Percentiles rank a stretch among this genome's conserved stretches.
Evolutionary conservation across 192 early-diverging fungal species (phyloP).

Genomic region (Funneliformis mosseae): DNA sequence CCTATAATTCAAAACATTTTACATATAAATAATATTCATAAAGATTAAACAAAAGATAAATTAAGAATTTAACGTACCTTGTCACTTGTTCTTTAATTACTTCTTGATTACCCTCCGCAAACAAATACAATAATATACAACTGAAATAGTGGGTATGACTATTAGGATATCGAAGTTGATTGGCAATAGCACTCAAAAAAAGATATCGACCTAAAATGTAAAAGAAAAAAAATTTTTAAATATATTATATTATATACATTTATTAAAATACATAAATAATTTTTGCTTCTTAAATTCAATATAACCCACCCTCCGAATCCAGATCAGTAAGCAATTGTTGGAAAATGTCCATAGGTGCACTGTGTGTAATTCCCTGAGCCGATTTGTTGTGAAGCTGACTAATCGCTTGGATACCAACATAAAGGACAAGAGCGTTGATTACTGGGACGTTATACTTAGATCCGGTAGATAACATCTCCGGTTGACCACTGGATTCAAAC

Average conservation of each 20-base stretch:
- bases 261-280: constrained; percentile 19
- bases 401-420: constrained; percentile 83
- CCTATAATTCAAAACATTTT: constrained; percentile 39
- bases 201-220: constrained; percentile 69
- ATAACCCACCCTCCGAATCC: constrained; percentile 67
- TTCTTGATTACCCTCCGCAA: constrained; percentile 76
- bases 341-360: constrained; percentile 82
- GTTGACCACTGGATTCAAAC: constrained; percentile 39
- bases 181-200: constrained; percentile 88
- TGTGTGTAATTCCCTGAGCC: constrained; percentile 52
- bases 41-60: neutral
- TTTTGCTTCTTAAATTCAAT: constrained; percentile 12
- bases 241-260: neutral
- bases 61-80: constrained; percentile 46
- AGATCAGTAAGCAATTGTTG: constrained; percentile 73
- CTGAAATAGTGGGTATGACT: constrained; percentile 96
- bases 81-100: constrained; percentile 93
- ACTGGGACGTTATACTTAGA: constrained; percentile 76
- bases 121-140: constrained; percentile 83
- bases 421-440: constrained; percentile 88
- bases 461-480: constrained; percentile 40
- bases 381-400: constrained; percentile 43
- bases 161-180: constrained; percentile 97
- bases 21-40: neutral
- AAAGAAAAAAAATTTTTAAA: neutral